Conservation (phyloP, 78 protist genomes). For the Chrysochromulina tobinii region DNA sequence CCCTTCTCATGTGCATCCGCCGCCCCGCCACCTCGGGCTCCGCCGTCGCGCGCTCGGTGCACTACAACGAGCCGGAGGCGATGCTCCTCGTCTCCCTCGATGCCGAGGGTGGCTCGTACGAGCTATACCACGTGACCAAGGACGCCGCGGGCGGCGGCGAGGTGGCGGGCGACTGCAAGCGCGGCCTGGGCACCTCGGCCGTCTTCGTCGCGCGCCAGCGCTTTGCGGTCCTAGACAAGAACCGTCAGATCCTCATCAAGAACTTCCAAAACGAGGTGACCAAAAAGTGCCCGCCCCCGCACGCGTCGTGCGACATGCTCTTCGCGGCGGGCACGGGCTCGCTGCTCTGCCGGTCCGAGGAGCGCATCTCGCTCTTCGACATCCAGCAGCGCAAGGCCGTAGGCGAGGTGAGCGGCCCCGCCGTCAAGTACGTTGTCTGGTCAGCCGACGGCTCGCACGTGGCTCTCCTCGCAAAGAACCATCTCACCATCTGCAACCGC, state of each 20-base stretch:
- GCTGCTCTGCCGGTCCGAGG: slow-evolving; percentile 80
- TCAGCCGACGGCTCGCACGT: slow-evolving; percentile 73
- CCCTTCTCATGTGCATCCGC: slow-evolving; percentile 41
- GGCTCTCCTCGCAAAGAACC: slow-evolving; percentile 80
- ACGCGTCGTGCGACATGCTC: slow-evolving; percentile 66
- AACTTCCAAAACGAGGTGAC: slow-evolving; percentile 81
- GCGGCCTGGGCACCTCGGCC: slow-evolving; percentile 81
- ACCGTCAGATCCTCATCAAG: slow-evolving; percentile 71
- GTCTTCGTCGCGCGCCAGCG: slow-evolving; percentile 90
- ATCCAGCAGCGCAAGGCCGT: slow-evolving; percentile 72
- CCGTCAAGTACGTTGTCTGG: slow-evolving; percentile 90
- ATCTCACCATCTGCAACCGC: slow-evolving; percentile 66
- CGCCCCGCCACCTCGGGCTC: neutral
- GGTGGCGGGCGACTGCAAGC: slow-evolving; percentile 45
- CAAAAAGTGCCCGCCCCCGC: slow-evolving; percentile 72
- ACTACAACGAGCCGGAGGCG: neutral
- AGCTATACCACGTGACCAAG: slow-evolving; percentile 77
- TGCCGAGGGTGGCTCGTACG: slow-evolving; percentile 87
- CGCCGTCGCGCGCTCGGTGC: neutral
- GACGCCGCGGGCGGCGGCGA: neutral
- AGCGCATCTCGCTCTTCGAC: slow-evolving; percentile 84
- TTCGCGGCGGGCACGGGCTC: slow-evolving; percentile 84
- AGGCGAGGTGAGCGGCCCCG: slow-evolving; percentile 43
- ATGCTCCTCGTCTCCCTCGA: slow-evolving; percentile 15
- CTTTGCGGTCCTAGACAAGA: slow-evolving; percentile 90